Evolutionary conservation across 2,329 filamentous ascomycete genomes (phyloP).

Genomic region (Colletotrichum trifolii): DNA sequence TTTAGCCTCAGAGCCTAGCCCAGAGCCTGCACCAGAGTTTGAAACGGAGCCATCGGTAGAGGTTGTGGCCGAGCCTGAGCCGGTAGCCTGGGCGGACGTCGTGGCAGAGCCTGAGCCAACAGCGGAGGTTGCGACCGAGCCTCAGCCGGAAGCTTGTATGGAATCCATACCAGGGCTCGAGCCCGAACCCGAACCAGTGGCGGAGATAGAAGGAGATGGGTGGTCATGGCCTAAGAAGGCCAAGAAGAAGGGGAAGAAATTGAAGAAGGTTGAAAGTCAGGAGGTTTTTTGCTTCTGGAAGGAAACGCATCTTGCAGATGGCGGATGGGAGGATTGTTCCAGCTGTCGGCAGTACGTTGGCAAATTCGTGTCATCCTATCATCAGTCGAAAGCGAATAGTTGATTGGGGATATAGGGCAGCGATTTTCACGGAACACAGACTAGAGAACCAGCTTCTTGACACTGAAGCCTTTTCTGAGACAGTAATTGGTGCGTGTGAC

Average conservation of each 20-base stretch:
- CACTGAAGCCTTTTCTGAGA: too few relatives aligned
- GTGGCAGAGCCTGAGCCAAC: conserved; percentile 1
- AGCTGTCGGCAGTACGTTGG: neutral
- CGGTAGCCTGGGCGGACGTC: too few relatives aligned
- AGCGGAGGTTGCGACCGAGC: too few relatives aligned
- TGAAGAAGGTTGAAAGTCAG: neutral
- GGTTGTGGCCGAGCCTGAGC: neutral
- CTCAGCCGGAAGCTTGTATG: too few relatives aligned
- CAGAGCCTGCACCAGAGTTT: neutral
- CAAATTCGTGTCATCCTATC: neutral
- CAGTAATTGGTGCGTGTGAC: too few relatives aligned
- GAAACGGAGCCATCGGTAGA: neutral
- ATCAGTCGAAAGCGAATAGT: conserved; percentile 17
- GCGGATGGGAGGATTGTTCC: conserved; percentile 5
- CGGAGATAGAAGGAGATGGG: neutral
- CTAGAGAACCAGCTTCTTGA: too few relatives aligned
- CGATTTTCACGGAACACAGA: too few relatives aligned
- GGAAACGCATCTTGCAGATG: neutral
- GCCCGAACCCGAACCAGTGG: neutral
- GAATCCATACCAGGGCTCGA: neutral
- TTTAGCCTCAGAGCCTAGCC: too few relatives aligned
- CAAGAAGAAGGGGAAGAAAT: conserved; percentile 15
- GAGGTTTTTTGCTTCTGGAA: neutral
- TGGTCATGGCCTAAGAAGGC: neutral
- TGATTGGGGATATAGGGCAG: too few relatives aligned